Conservation (phyloP, 306 rosid species). For the Quillaja saponaria region DNA sequence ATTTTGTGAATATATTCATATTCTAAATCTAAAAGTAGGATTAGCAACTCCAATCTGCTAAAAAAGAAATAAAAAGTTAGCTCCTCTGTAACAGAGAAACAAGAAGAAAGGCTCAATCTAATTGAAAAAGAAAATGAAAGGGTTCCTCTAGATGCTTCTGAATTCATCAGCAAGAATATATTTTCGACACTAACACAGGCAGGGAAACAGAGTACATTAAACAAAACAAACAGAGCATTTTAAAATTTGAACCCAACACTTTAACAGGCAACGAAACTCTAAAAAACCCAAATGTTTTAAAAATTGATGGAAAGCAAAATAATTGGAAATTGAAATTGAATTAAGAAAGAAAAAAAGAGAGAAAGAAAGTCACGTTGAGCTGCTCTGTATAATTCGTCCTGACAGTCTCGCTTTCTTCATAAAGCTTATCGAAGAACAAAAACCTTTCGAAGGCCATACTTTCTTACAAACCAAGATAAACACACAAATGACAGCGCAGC, state of each 20-base stretch:
- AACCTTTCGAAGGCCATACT: slow-evolving; percentile 67
- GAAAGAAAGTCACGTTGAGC: slow-evolving; percentile 55
- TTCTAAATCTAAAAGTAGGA: no score
- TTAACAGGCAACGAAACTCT: no score
- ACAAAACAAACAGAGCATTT: not conserved
- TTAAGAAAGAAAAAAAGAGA: not conserved
- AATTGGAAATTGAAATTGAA: no score
- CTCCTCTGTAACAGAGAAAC: no score
- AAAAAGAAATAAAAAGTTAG: no score
- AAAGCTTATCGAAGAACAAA: slow-evolving; percentile 79
- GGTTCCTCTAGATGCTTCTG: slow-evolving; percentile 11
- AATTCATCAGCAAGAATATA: not conserved
- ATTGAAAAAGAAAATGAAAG: no score
- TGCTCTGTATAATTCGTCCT: slow-evolving; percentile 62
- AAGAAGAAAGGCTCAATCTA: no score
- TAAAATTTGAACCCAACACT: no score
- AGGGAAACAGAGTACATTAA: not conserved
- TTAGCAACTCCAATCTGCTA: no score
- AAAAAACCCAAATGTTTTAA: no score
- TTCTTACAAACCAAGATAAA: slow-evolving; percentile 56
- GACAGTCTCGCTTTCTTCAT: slow-evolving; percentile 77
- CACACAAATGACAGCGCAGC: slow-evolving; percentile 72
- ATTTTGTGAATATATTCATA: no score
- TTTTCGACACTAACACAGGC: not conserved
- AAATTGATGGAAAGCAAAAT: no score